phyloP scores from a whole-genome alignment of 179 eudicot genomes.

The Gypsophila paniculata region DNA sequence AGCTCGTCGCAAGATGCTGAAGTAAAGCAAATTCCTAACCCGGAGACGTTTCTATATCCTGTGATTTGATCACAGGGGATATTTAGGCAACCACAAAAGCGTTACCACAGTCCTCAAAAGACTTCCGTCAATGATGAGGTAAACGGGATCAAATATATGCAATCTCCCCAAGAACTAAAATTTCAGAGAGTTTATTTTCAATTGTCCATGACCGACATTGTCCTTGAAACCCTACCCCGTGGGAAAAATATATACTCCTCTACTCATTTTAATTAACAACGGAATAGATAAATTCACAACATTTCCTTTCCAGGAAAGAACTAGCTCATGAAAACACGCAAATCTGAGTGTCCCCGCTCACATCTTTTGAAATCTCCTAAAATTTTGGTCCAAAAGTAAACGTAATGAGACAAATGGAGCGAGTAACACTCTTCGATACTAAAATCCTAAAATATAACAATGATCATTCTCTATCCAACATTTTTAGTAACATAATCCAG shows the following conservation, averaged over 20 bases:
- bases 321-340: too few relatives aligned
- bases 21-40: neutral
- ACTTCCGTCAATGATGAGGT: neutral
- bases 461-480: slow-evolving; percentile 6
- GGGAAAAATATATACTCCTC: too few relatives aligned
- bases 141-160: too few relatives aligned
- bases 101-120: neutral
- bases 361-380: too few relatives aligned
- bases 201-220: too few relatives aligned
- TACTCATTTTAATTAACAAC: too few relatives aligned
- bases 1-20: neutral
- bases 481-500: neutral
- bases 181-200: neutral
- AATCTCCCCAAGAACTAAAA: neutral
- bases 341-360: too few relatives aligned
- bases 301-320: too few relatives aligned
- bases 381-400: too few relatives aligned
- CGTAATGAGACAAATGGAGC: too few relatives aligned
- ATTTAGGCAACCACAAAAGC: neutral
- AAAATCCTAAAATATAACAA: neutral
- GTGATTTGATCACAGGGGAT: neutral
- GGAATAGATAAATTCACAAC: too few relatives aligned
- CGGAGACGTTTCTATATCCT: neutral
- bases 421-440: neutral
- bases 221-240: neutral